phyloP scores from a whole-genome alignment of 129 eudicot species.

The Saussurea involucrata region DNA sequence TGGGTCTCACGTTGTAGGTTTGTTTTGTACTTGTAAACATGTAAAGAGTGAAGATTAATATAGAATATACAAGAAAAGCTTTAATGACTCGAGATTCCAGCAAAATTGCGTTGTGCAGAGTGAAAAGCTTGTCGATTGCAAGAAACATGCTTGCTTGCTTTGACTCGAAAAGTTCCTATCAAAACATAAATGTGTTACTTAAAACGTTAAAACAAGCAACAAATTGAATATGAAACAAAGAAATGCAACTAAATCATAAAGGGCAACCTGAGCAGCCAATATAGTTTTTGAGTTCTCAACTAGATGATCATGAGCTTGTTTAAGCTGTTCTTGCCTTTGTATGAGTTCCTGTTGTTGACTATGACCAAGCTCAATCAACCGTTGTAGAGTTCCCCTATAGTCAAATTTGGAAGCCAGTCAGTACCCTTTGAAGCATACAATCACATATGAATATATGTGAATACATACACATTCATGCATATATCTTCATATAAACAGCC shows the following conservation, averaged over 20 bases:
- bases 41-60: constrained; percentile 48
- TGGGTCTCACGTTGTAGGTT: constrained; percentile 62
- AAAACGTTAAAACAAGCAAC: not conserved
- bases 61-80: constrained; percentile 53
- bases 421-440: not conserved
- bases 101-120: constrained; percentile 67
- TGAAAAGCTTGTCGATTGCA: constrained; percentile 79
- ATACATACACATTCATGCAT: not conserved
- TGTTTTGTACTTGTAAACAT: constrained; percentile 83
- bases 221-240: not conserved
- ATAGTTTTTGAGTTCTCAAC: constrained; percentile 64
- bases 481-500: not conserved
- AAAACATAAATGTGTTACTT: not conserved
- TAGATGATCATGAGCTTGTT: constrained; percentile 58
- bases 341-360: constrained; percentile 66
- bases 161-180: constrained; percentile 81
- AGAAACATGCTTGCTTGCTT: constrained; percentile 84
- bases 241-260: not conserved
- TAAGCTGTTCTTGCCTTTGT: constrained; percentile 52
- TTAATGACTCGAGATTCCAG: constrained; percentile 68
- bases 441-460: not conserved
- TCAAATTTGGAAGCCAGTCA: constrained; percentile 4
- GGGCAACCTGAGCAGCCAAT: constrained; percentile 72
- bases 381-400: constrained; percentile 52
- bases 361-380: constrained; percentile 51